Base-by-base conservation (phyloP, 2,329 filamentous ascomycete genomes). In the Cryphonectria parasitica region DNA sequence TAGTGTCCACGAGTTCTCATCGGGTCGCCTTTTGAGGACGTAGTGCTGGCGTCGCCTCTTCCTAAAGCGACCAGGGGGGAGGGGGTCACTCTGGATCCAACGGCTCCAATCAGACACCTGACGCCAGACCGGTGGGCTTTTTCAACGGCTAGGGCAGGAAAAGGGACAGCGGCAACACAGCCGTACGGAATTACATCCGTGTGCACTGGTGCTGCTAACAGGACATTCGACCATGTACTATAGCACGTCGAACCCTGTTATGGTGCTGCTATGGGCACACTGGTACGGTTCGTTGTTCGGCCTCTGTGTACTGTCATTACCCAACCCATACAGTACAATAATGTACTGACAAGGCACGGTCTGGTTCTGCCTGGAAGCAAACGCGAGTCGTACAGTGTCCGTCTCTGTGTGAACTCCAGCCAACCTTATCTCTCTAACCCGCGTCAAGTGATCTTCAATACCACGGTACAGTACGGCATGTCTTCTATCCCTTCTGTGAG, bases 121-220 rank as follows among this genome's bases (percentile, higher is more conserved):
- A 31, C 54, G 19, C 28, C 54, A 58, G 54, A 58, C 54, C 54
- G 28, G 54, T 58, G 54, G 54, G 54, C 54, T 58, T 31, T 58
- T 15, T 19, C 25, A 58, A 58, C 54, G 54, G 54, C 54, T 58
- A 58, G 54, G 15, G 45, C 45, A 49, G 45, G 17, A 49, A 49
- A 49, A 22, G 22, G 54, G 11, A 28, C 25, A 31, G 54, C 54
- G 54, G 54, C 25, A 58, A 31, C 25, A 8, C 54, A 58, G 54
- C 54, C 54, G 54, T 58, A 58, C 54, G 54, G 54, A 58, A 58
- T 31, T 58, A 34, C 54, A 58, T 34, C 54, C 54, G 54, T 58
- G 6, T 31, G 25, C 15, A 22, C 19, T 45, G 17, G 43, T 45
- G 45, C 19, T n/a, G 45, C 45, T 49, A 49, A 49, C 45, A 49